Evolutionary conservation across 108 stramenopile species (phyloP), one percentile per base, ranked within the genome.

Genomic region (Pseudonitzschia pungens): DNA sequence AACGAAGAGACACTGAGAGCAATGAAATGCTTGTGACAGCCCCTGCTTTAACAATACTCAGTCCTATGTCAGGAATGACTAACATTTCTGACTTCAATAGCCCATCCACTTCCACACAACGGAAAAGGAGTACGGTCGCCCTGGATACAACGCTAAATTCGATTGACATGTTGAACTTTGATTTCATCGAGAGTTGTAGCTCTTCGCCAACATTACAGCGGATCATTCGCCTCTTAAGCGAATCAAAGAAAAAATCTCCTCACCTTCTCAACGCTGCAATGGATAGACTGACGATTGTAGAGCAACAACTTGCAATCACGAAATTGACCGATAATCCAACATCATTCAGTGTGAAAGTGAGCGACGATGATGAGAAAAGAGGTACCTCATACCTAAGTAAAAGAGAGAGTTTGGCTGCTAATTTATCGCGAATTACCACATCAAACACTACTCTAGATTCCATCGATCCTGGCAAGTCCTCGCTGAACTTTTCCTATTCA

Each of bases 91-190:
- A 70, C 10, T 71, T 51, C 69, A 55, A 52, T 15, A 52, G 69
- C 29, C 60, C 60, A 31, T 62, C 60, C 11, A 33, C 32, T 7
- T 62, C 60, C 18, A 62, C n/a, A 40, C 60, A n/a, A 10, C 8
- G 36, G n/a, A 33, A 62, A 62, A 31, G 60, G 40, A 62, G 60
- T 14, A n/a, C 33, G 4, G 31, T 62, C 31, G 24, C 33, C n/a
- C 60, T 62, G 26, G 62, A 72, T 31, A 63, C 71, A 27, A 71
- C 76, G 14, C 31, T 78, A 4, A 44, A 72, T 12, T 71, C 77
- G 20, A 72, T 78, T 22, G 71, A 78, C 36, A 78, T 78, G 77
- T 65, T 78, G 29, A 78, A 78, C 22, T 72, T 78, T 68, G 65
- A 68, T 2, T 78, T 48, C 27, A 65, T 78, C 18, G 50, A 66